phyloP scores from a whole-genome alignment of 345 rosid species.

The Psidium friedrichsthalianum region DNA sequence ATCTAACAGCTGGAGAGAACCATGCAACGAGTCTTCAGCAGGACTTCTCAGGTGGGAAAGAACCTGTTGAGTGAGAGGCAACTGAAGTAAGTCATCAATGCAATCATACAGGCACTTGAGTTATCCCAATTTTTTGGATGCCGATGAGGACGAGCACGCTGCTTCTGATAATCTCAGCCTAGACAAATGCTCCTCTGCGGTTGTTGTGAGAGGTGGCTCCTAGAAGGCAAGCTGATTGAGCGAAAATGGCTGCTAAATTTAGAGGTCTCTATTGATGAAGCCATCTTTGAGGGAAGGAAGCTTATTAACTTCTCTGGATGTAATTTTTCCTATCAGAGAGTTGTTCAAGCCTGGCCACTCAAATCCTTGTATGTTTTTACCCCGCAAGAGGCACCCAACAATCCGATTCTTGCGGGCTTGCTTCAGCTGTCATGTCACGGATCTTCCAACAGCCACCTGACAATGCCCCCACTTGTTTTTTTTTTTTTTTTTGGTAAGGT shows the following conservation, averaged over 20 bases:
- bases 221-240: conserved; percentile 4
- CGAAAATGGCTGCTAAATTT: neutral
- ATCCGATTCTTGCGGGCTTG: neutral
- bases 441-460: neutral
- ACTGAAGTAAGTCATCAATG: conserved; percentile 7
- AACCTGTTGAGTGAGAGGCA: neutral
- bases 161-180: neutral
- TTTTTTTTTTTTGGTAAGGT: no score
- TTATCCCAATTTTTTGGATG: conserved; percentile 1
- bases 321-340: neutral
- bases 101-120: conserved; percentile 3
- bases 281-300: neutral
- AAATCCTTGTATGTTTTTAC: neutral
- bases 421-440: neutral
- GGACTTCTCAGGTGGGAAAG: neutral
- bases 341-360: neutral
- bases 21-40: conserved; percentile 1
- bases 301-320: neutral
- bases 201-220: neutral
- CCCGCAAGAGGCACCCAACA: neutral
- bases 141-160: neutral
- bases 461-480: neutral
- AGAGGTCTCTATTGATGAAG: neutral
- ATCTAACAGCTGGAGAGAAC: conserved; percentile 10
- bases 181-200: neutral